Conservation (phyloP, 148 eudicot species). For the Spergularia bocconei region DNA sequence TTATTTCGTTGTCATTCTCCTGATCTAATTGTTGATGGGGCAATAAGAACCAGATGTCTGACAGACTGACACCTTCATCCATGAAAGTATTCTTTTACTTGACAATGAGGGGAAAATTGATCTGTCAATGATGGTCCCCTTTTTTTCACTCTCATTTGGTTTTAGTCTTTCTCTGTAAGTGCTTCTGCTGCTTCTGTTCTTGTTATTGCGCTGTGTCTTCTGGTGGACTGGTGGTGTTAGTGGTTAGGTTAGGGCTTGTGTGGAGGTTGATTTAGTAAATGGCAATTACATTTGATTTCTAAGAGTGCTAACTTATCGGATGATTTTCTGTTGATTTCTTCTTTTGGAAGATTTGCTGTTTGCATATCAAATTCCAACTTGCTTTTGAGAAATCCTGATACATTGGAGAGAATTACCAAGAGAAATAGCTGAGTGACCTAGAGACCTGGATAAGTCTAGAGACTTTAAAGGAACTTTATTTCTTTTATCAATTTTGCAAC, state of each 20-base stretch:
- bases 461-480: not conserved
- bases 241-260: not conserved
- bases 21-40: not conserved
- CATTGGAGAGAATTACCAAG: not conserved
- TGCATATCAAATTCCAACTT: not conserved
- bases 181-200: not conserved
- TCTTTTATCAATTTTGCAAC: not conserved
- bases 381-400: not conserved
- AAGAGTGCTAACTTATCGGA: slow-evolving; percentile 1
- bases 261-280: not conserved
- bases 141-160: not conserved
- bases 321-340: not conserved
- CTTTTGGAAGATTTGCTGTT: not conserved
- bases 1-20: not conserved
- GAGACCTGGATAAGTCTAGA: not conserved
- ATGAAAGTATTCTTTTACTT: too few species aligned
- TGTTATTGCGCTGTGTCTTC: not conserved
- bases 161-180: not conserved
- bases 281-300: not conserved
- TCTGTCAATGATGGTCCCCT: not conserved
- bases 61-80: not conserved
- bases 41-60: not conserved
- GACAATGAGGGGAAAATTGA: too few species aligned
- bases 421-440: not conserved
- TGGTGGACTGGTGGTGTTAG: not conserved